These are phyloP conservation scores for Aspergillus panamensis DNA, from an alignment of 495 filamentous ascomycete species.

Conservation along the genomic window DNA sequence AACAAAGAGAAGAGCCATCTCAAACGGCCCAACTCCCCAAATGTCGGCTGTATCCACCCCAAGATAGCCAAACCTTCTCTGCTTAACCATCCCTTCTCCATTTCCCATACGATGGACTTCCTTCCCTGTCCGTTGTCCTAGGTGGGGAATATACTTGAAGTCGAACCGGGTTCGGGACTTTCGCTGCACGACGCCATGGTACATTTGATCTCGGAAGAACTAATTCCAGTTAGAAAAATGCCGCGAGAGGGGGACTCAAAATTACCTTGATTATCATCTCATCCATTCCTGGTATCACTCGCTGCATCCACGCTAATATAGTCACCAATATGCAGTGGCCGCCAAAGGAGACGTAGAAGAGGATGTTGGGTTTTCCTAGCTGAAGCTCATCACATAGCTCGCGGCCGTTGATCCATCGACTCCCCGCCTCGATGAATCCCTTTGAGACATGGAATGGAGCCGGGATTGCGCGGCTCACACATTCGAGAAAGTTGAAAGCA, in stretches of 20 bases:
- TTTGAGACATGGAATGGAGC: slow-evolving; percentile 50
- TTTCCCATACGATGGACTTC: slow-evolving; percentile 16
- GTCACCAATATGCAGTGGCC: slow-evolving; percentile 48
- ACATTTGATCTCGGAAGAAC: slow-evolving; percentile 12
- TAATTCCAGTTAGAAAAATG: not conserved
- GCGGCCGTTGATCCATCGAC: slow-evolving; percentile 50
- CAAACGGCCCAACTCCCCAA: not conserved
- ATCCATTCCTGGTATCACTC: slow-evolving; percentile 34
- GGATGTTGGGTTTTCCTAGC: slow-evolving; percentile 44
- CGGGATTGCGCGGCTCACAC: slow-evolving; percentile 47
- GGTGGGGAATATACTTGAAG: slow-evolving; percentile 48
- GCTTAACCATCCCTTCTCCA: not conserved
- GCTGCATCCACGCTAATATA: slow-evolving; percentile 35
- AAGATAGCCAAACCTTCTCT: not conserved
- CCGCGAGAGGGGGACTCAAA: not conserved
- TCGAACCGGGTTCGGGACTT: slow-evolving; percentile 30
- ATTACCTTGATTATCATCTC: slow-evolving; percentile 29
- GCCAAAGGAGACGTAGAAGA: slow-evolving; percentile 44
- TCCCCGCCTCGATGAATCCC: slow-evolving; percentile 40
- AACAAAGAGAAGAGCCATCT: slow-evolving; percentile 3
- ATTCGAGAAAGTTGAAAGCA: slow-evolving; percentile 66
- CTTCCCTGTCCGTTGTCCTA: slow-evolving; percentile 38
- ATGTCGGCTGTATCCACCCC: not conserved
- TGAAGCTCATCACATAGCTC: slow-evolving; percentile 51
- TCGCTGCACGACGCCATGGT: slow-evolving; percentile 11